phyloP scores from a whole-genome alignment of 2,329 filamentous ascomycete species.

The Incumbomyces lentus region DNA sequence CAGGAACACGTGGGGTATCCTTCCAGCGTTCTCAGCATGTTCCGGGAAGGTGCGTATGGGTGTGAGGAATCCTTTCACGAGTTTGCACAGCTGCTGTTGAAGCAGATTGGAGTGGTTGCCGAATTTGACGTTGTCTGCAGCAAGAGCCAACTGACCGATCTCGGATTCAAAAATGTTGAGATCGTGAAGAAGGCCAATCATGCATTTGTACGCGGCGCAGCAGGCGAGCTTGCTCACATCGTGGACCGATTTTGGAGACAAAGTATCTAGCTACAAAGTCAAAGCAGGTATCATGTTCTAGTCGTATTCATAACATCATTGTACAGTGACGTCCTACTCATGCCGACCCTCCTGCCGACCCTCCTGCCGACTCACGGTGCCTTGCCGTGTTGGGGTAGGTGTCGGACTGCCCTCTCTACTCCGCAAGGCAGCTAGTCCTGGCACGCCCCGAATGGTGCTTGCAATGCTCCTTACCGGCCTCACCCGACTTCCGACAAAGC shows the following conservation, averaged over 20 bases:
- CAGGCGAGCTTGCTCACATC: not conserved
- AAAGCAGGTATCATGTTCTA: too few species aligned
- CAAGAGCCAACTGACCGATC: not conserved
- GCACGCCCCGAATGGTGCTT: slow-evolving; percentile 13
- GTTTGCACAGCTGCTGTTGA: not conserved
- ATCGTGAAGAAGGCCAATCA: slow-evolving; percentile 4
- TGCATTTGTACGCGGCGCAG: not conserved
- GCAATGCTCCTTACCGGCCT: slow-evolving; percentile 11
- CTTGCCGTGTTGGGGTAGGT: slow-evolving; percentile 21
- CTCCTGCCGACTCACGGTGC: slow-evolving; percentile 13
- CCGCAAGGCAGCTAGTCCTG: not conserved
- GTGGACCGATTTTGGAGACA: not conserved
- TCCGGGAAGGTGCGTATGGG: slow-evolving; percentile 34
- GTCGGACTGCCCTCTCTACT: slow-evolving; percentile 21
- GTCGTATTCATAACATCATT: too few species aligned
- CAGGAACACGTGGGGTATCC: slow-evolving; percentile 36
- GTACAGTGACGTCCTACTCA: too few species aligned
- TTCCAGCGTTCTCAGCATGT: slow-evolving; percentile 36
- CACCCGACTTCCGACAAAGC: slow-evolving; percentile 66
- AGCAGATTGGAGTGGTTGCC: slow-evolving; percentile 1
- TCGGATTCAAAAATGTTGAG: slow-evolving; percentile 1
- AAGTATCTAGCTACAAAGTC: not conserved
- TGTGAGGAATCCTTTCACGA: not conserved
- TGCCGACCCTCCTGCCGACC: not conserved
- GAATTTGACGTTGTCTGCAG: slow-evolving; percentile 4